phyloP scores from a whole-genome alignment of 106 monocot species.

The Acorus calamus region DNA sequence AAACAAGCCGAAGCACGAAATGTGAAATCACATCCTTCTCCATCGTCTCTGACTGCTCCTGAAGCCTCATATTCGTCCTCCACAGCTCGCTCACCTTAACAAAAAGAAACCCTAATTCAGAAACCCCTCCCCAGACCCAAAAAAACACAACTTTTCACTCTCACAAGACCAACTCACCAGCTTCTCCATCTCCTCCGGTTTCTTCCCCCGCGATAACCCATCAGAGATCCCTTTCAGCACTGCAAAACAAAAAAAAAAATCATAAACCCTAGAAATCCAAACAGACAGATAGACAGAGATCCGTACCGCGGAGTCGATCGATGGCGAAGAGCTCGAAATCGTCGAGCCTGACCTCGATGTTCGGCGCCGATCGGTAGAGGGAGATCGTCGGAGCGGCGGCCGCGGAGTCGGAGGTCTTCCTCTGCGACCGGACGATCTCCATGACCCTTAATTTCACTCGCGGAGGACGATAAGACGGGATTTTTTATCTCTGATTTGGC shows the following conservation, averaged over 20 bases:
- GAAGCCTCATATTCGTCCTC: conserved; percentile 73
- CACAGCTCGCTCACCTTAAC: conserved; percentile 15
- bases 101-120: no score
- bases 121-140: no score
- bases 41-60: conserved; percentile 33
- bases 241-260: conserved; percentile 10
- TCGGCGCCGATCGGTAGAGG: no score
- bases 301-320: conserved; percentile 77
- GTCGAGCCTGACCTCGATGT: conserved; percentile 27
- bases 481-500: no score
- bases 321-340: conserved; percentile 86
- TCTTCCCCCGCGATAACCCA: conserved; percentile 76
- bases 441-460: no score
- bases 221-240: conserved; percentile 88
- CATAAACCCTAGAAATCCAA: background rate
- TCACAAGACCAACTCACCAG: no score
- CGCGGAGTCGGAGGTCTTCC: no score
- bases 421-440: no score
- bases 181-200: conserved; percentile 72
- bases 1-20: conserved; percentile 91
- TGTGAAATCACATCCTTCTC: conserved; percentile 92
- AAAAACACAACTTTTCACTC: background rate
- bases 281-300: background rate
- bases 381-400: no score
- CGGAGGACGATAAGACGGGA: no score